Evolutionary conservation across 306 rosid species (phyloP).

Genomic region (Rosa rugosa): DNA sequence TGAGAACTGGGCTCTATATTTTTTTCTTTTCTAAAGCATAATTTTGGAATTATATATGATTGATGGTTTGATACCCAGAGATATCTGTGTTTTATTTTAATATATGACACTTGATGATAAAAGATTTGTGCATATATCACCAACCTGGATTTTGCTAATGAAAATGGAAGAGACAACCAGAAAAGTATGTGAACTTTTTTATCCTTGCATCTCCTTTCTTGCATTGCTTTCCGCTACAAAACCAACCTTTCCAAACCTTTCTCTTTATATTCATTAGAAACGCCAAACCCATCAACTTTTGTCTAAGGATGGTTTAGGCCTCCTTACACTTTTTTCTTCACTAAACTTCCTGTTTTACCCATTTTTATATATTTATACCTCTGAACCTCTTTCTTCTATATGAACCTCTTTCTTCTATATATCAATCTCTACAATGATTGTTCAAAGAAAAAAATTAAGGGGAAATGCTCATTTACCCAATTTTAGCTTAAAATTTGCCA

Average conservation of each 20-base stretch:
- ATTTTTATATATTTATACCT: no score
- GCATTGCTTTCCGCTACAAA: conserved; percentile 50
- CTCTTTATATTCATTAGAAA: conserved; percentile 50
- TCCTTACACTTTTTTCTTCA: no score
- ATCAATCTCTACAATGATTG: no score
- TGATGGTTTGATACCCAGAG: not conserved
- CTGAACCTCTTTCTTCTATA: no score
- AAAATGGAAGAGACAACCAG: conserved; percentile 53
- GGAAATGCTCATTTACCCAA: no score
- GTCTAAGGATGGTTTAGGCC: no score
- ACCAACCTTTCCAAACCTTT: conserved; percentile 32
- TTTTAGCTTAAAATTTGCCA: no score
- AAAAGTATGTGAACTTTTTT: conserved; percentile 60
- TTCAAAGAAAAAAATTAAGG: no score
- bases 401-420: no score
- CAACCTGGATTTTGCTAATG: conserved; percentile 46
- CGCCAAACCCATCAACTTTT: conserved; percentile 12
- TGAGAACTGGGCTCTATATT: conserved; percentile 11
- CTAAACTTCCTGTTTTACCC: no score
- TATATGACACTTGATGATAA: not conserved
- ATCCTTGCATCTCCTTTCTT: conserved; percentile 42
- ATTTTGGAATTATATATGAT: conserved; percentile 23
- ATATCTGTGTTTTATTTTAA: not conserved
- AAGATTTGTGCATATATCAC: conserved; percentile 33
- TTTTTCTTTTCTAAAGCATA: not conserved